A percentile compares a stretch with the other conserved stretches of the same genome.
These are phyloP conservation scores for Scleroderma citrinum DNA, from an alignment of 768 basidiomycete genomes.

Conservation along the genomic window DNA sequence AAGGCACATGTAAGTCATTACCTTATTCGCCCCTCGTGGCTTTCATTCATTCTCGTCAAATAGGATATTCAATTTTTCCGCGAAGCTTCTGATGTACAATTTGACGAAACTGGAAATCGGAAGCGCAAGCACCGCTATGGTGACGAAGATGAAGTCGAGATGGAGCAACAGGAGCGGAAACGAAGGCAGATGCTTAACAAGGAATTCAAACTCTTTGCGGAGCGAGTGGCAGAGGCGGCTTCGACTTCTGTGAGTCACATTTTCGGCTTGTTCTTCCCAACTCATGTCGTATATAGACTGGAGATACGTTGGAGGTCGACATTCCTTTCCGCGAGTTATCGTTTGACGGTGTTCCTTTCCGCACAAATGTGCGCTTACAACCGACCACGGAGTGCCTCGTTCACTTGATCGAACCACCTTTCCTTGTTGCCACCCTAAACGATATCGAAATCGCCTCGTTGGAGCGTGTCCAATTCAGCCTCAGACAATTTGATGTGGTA, in stretches of 20 bases:
- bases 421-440: conserved; percentile 88
- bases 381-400: conserved; percentile 97
- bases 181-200: conserved; percentile 85
- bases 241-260: conserved; percentile 57
- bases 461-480: conserved; percentile 92
- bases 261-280: not conserved
- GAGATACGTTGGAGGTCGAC: conserved; percentile 87
- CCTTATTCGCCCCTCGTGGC: not conserved
- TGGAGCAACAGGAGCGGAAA: conserved; percentile 95
- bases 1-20: conserved; percentile 74
- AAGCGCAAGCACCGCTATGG: conserved; percentile 96
- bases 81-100: conserved; percentile 94
- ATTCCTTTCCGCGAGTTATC: conserved; percentile 96
- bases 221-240: conserved; percentile 84
- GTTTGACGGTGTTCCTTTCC: conserved; percentile 94
- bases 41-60: not conserved
- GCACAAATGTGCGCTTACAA: conserved; percentile 89
- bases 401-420: conserved; percentile 91
- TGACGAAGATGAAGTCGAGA: conserved; percentile 98
- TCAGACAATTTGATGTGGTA: conserved; percentile 98
- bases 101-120: conserved; percentile 98
- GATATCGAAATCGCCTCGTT: conserved; percentile 97
- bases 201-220: conserved; percentile 90
- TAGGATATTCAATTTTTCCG: conserved; percentile 98
- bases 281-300: conserved; percentile 39